Percentiles rank a stretch among this genome's conserved stretches.
These are phyloP conservation scores for Sporisorium graminicola DNA, from an alignment of 1,284 basidiomycete genomes.

Conservation along the genomic window DNA sequence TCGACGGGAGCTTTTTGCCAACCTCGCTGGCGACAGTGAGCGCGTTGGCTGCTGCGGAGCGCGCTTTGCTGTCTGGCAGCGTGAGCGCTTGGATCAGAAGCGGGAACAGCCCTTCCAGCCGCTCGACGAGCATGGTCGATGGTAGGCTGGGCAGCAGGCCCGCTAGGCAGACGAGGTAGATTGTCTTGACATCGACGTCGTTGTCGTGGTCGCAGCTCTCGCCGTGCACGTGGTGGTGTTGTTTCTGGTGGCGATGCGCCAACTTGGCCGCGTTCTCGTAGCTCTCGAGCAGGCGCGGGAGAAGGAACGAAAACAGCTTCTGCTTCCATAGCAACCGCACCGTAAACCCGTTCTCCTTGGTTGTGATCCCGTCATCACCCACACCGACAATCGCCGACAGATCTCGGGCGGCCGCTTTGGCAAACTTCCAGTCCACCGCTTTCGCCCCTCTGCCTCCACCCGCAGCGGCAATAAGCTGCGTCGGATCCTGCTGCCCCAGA, in stretches of 20 bases:
- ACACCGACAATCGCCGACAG: constrained; percentile 38
- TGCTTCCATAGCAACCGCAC: constrained; percentile 76
- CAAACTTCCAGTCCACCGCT: constrained; percentile 38
- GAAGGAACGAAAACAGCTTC: constrained; percentile 80
- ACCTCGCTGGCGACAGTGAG: constrained; percentile 78
- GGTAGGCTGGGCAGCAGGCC: constrained; percentile 85
- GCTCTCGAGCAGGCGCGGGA: constrained; percentile 79
- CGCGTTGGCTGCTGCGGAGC: constrained; percentile 83
- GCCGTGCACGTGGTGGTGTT: constrained; percentile 19
- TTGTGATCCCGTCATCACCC: constrained; percentile 48
- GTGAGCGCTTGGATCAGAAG: constrained; percentile 86
- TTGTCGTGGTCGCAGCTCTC: constrained; percentile 12
- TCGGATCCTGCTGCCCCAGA: neutral
- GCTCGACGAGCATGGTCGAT: constrained; percentile 71
- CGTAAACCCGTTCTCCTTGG: constrained; percentile 58
- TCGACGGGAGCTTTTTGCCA: constrained; percentile 65
- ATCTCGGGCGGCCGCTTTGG: constrained; percentile 27
- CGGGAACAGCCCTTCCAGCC: constrained; percentile 79
- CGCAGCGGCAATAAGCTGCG: constrained; percentile 1
- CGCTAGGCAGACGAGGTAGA: constrained; percentile 86
- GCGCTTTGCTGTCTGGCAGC: constrained; percentile 79
- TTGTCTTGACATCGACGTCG: constrained; percentile 73
- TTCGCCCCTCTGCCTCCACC: neutral
- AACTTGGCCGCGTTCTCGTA: constrained; percentile 17
- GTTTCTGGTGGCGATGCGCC: constrained; percentile 12